Evolutionary conservation across 257 asterid genomes (phyloP), one percentile per base, ranked within the genome.

Genomic region (Solanum commersonii): DNA sequence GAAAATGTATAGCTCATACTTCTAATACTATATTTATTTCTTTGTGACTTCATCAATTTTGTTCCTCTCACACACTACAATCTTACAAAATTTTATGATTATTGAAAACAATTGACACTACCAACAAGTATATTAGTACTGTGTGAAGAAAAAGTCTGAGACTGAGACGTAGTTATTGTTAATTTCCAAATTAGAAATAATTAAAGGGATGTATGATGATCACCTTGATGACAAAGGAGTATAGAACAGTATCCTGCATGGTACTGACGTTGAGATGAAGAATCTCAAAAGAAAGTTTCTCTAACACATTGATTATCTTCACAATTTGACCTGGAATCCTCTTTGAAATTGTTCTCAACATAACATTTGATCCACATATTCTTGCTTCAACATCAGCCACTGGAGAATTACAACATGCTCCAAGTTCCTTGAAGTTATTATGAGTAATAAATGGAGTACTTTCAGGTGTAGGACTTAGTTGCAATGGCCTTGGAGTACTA

Each of bases 231-330:
- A 95, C 95, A 88, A 97, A 96, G 84, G 98, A 95, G 94, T 93
- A 92, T 5, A 97, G 95, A n/a, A 95, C 98, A n/a, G 98, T 95
- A 70, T 97, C 99, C 46, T 96, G 98, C 98, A 97, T 95, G 95
- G 95, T 95, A 84, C 97, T 95, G 92, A 97, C 93, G 89, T 94
- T 96, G 93, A 96, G 90, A 90, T 94, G 98, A 87, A 96, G 98
- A 79, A 96, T 94, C 88, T 97, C 95, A 44, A 97, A 93, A 42
- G 91, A 92, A 84, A 93, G 94, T 33, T 88, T 92, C 94, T 96
- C 98, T 91, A 95, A 74, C n/a, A 94, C 93, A 33, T 42, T 84
- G 89, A 97, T 93, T 40, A 97, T 92, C 94, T 90, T 94, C 86
- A 94, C 93, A 16, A 94, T 84, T 87, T 97, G 99, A 1, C 98